Evolutionary conservation across 2,329 filamentous ascomycete genomes (phyloP), one percentile per base, ranked within the genome.

Genomic region (Madurella mycetomatis): DNA sequence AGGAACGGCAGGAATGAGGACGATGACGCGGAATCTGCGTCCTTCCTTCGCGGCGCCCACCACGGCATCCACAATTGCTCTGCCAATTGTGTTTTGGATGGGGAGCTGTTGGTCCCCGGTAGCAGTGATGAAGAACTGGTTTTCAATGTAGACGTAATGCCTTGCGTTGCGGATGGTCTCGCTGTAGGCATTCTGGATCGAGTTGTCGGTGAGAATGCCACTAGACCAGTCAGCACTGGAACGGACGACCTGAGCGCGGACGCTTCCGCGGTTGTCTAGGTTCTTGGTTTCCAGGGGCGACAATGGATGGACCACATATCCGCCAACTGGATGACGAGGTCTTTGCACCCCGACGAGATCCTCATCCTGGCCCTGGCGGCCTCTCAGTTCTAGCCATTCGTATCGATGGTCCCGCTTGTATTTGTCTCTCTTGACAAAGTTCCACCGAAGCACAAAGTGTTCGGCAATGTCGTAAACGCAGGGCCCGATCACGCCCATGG

Each of bases 111-210:
- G 72, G n/a, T 94, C 86, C 9, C 90, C 90, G 0, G 92, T 97
- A 0, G 94, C 89, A 1, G 91, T 95, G 67, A 95, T 96, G 77
- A 97, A 99, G 75, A 97, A 97, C 66, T 99, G 94, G 65, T 97
- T 97, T 70, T 99, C 94, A 57, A 99, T 96, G 73, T 97, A 99
- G 19, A 99, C 87, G 63, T 84, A 96, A 68, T 97, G 92, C 71
- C 96, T 76, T 0, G 92, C 92, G 49, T 89, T 90, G 48, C 86
- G 78, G 64, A 97, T 97, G 31, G 95, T 75, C 59, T 96, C 90
- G 55, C 77, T 79, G 68, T 95, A 95, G 0, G 91, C 90, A 63
- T 90, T 95, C 62, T 94, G 89, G 54, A 95, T 95, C 47, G 86
- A 91, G 62, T 90, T 86, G 57, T 95, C 91, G 0, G 78, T 84